phyloP scores from a whole-genome alignment of 1,284 basidiomycete species.

The Papiliotrema nemorosa region DNA sequence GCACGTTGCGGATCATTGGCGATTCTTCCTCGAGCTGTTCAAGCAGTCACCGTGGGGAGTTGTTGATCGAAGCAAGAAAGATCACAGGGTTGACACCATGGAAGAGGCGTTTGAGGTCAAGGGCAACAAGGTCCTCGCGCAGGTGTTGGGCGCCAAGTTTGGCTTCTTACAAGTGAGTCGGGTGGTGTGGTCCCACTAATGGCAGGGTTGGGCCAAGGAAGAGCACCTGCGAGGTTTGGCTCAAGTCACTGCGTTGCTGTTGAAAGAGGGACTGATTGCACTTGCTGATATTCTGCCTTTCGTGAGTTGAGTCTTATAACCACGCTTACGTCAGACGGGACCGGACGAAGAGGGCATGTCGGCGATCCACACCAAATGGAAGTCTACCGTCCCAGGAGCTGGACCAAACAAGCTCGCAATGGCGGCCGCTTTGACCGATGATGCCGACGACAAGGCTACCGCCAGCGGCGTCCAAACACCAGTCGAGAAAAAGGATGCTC shows the following conservation, averaged over 20 bases:
- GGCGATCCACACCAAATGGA: conserved; percentile 49
- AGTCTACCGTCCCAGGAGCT: not conserved
- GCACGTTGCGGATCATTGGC: conserved; percentile 76
- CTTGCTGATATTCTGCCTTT: conserved; percentile 65
- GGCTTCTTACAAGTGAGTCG: conserved; percentile 70
- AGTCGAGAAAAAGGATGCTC: conserved; percentile 41
- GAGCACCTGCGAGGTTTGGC: not conserved
- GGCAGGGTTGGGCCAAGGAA: conserved; percentile 55
- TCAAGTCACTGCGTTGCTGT: conserved; percentile 70
- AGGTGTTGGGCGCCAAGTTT: conserved; percentile 96
- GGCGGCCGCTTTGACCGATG: conserved; percentile 42
- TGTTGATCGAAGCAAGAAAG: conserved; percentile 13
- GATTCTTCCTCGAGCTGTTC: conserved; percentile 87
- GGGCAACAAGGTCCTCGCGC: conserved; percentile 67
- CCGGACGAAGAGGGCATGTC: not conserved
- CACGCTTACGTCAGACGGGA: conserved; percentile 21
- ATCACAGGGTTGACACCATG: conserved; percentile 42
- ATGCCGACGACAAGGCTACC: conserved; percentile 32
- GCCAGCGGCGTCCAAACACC: conserved; percentile 3
- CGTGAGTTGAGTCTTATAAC: conserved; percentile 16
- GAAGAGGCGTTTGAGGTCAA: conserved; percentile 48
- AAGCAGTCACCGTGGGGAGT: conserved; percentile 74
- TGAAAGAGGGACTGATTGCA: conserved; percentile 80
- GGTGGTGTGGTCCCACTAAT: not conserved
- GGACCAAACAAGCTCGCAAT: not conserved